Conservation (phyloP, 148 eudicot genomes). For the Cornus controversa region DNA sequence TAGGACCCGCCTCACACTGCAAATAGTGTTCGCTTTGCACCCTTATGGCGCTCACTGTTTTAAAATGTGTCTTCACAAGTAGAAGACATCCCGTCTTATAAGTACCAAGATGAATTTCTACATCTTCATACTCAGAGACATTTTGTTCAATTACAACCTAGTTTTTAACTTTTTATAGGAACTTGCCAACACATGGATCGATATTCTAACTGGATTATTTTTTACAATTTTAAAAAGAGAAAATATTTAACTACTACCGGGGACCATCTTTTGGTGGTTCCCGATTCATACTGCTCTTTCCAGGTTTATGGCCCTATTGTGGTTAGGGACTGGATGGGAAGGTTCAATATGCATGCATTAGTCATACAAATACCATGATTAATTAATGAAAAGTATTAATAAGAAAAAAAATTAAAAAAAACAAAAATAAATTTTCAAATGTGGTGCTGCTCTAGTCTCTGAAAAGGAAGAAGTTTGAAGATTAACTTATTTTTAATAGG, state of each 20-base stretch:
- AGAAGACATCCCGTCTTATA: too few relatives aligned
- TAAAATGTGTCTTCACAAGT: too few relatives aligned
- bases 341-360: neutral
- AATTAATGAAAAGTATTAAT: neutral
- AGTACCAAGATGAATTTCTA: too few relatives aligned
- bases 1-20: too few relatives aligned
- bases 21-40: too few relatives aligned
- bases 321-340: neutral
- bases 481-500: neutral
- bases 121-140: too few relatives aligned
- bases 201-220: too few relatives aligned
- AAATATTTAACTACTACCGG: neutral
- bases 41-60: too few relatives aligned
- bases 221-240: neutral
- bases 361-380: neutral
- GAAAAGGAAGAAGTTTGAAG: neutral
- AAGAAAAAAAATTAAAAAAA: neutral
- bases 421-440: neutral
- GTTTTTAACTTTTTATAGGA: too few relatives aligned
- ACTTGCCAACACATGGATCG: too few relatives aligned
- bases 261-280: neutral
- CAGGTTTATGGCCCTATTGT: neutral
- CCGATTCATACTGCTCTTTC: neutral
- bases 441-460: neutral
- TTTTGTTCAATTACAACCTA: too few relatives aligned